Conservation (phyloP, 768 basidiomycete species). For the Dioszegia aurantiaca region DNA sequence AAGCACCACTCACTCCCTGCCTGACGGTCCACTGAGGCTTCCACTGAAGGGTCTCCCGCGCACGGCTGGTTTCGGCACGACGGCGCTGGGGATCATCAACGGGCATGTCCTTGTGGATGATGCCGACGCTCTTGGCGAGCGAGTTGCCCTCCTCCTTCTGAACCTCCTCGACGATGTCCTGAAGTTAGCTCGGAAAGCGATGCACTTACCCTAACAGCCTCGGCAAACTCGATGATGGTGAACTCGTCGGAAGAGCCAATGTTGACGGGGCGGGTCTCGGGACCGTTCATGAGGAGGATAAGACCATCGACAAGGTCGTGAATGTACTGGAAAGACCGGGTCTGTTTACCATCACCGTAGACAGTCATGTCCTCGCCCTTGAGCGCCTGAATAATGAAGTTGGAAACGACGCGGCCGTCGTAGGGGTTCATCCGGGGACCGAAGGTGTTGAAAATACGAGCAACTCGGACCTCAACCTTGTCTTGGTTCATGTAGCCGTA, state of each 20-base stretch:
- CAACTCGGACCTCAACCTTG: slow-evolving; percentile 91
- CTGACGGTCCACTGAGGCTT: slow-evolving; percentile 88
- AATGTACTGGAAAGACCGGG: slow-evolving; percentile 88
- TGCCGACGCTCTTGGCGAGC: slow-evolving; percentile 51
- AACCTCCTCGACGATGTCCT: slow-evolving; percentile 84
- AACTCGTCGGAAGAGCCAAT: slow-evolving; percentile 95
- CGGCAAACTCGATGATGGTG: slow-evolving; percentile 89
- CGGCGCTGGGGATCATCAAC: slow-evolving; percentile 80
- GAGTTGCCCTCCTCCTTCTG: slow-evolving; percentile 62
- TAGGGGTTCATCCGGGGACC: slow-evolving; percentile 71
- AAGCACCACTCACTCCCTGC: slow-evolving; percentile 70
- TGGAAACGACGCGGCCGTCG: slow-evolving; percentile 97
- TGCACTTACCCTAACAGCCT: slow-evolving; percentile 64
- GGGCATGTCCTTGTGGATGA: slow-evolving; percentile 53
- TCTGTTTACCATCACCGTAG: slow-evolving; percentile 89
- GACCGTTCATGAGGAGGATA: slow-evolving; percentile 74
- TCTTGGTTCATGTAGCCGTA: slow-evolving; percentile 95
- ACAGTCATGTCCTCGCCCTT: slow-evolving; percentile 96
- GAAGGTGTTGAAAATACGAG: slow-evolving; percentile 84
- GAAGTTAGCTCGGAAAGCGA: slow-evolving; percentile 9
- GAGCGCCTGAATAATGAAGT: slow-evolving; percentile 97
- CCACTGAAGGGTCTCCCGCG: slow-evolving; percentile 80
- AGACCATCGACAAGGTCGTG: slow-evolving; percentile 92
- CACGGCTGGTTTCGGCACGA: slow-evolving; percentile 86
- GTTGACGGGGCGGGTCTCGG: slow-evolving; percentile 91